A percentile compares a stretch with the other conserved stretches of the same genome.
Evolutionary conservation across 2,329 filamentous ascomycete genomes (phyloP).

Genomic region (Fusarium dlaminii): DNA sequence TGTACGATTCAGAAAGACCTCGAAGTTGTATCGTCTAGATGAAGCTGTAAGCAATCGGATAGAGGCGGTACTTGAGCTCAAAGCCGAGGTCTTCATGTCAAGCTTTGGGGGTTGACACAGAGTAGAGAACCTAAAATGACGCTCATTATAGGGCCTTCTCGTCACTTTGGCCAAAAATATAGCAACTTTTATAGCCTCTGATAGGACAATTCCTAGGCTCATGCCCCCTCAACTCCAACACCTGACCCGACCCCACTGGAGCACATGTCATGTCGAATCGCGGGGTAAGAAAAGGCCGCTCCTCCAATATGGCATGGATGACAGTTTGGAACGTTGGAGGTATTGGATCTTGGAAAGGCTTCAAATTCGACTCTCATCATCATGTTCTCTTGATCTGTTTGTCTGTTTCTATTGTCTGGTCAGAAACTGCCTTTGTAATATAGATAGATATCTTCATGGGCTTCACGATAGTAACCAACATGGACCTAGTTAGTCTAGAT

Average conservation of each 20-base stretch:
- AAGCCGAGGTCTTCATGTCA: background rate
- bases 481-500: background rate
- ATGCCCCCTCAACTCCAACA: background rate
- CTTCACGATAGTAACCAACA: background rate
- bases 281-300: conserved; percentile 33
- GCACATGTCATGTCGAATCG: background rate
- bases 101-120: background rate
- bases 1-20: background rate
- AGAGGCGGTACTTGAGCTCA: background rate
- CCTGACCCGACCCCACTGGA: background rate
- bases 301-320: background rate
- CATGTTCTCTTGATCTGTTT: background rate
- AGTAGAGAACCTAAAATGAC: background rate
- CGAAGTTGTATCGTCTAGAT: background rate
- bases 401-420: background rate
- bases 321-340: background rate
- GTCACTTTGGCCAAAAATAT: conserved; percentile 24
- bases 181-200: conserved; percentile 10
- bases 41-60: background rate
- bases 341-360: background rate
- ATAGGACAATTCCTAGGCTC: conserved; percentile 19
- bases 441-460: background rate
- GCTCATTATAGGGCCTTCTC: conserved; percentile 1
- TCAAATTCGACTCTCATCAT: background rate
- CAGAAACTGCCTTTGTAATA: background rate